A percentile compares a stretch with the other conserved stretches of the same genome.
phyloP scores from a whole-genome alignment of 352 stramenopile genomes.

The Globisporangium parvum region DNA sequence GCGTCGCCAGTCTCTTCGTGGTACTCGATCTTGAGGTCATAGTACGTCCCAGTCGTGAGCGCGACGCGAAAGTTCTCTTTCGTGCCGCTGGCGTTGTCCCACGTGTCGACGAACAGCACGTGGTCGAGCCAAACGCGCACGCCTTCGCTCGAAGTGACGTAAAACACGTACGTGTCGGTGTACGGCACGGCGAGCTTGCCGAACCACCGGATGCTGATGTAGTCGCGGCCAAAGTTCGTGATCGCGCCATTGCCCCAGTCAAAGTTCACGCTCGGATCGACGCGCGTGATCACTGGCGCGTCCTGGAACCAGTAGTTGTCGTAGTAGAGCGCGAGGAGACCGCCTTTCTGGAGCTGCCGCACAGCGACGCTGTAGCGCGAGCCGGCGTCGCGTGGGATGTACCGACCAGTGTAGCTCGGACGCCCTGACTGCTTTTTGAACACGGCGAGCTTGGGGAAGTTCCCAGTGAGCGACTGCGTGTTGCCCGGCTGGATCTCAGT shows the following conservation, averaged over 20 bases:
- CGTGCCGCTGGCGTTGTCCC: slow-evolving; percentile 48
- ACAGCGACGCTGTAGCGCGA: slow-evolving; percentile 88
- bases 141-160: slow-evolving; percentile 89
- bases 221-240: slow-evolving; percentile 92
- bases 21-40: slow-evolving; percentile 95
- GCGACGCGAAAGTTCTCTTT: slow-evolving; percentile 61
- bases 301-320: slow-evolving; percentile 96
- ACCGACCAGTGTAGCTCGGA: slow-evolving; percentile 90
- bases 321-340: slow-evolving; percentile 90
- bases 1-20: slow-evolving; percentile 90
- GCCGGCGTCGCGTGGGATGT: slow-evolving; percentile 63
- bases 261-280: slow-evolving; percentile 86
- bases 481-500: slow-evolving; percentile 63
- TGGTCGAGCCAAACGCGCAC: slow-evolving; percentile 93
- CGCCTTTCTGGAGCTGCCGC: slow-evolving; percentile 87
- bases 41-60: slow-evolving; percentile 70
- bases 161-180: slow-evolving; percentile 91
- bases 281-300: slow-evolving; percentile 72
- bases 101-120: slow-evolving; percentile 89
- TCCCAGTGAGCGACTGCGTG: slow-evolving; percentile 70
- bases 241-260: slow-evolving; percentile 89
- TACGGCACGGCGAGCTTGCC: slow-evolving; percentile 86
- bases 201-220: slow-evolving; percentile 93
- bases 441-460: slow-evolving; percentile 52
- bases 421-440: slow-evolving; percentile 91